Percentiles rank a stretch among this genome's conserved stretches.
Conservation (phyloP, 1,284 basidiomycete species). For the Rhodofomes roseus region DNA sequence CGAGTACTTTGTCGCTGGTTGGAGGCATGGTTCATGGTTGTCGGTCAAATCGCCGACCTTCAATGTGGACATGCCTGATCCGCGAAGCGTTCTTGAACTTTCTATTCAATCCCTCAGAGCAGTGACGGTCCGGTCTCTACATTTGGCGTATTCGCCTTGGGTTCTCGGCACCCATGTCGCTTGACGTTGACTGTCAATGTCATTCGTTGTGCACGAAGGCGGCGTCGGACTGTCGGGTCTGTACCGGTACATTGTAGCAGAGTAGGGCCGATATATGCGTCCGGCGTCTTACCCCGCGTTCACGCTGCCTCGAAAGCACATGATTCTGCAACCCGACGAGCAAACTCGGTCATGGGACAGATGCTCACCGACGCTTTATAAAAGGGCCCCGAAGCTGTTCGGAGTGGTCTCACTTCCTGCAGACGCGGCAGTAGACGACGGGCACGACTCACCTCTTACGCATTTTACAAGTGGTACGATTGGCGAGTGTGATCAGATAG, state of each 20-base stretch:
- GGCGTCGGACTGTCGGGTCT: background rate
- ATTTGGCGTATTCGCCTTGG: too few species aligned
- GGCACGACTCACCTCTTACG: background rate
- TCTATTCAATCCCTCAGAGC: too few species aligned
- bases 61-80: constrained; percentile 12
- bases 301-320: background rate
- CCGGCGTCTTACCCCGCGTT: background rate
- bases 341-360: constrained; percentile 3
- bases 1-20: constrained; percentile 46
- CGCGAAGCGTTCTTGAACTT: too few species aligned
- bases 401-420: constrained; percentile 5
- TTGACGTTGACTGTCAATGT: too few species aligned
- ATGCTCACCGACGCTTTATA: constrained; percentile 12
- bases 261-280: too few species aligned
- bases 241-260: background rate
- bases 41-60: constrained; percentile 56
- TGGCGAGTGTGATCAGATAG: constrained; percentile 15
- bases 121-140: too few species aligned
- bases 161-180: too few species aligned
- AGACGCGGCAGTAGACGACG: background rate
- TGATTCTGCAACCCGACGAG: background rate
- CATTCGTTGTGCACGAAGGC: constrained; percentile 7
- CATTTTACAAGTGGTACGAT: constrained; percentile 21
- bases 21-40: constrained; percentile 71
- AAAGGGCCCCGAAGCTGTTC: constrained; percentile 7